These are phyloP conservation scores for Phoma sp. DNA, from an alignment of 2,329 filamentous ascomycete species.

Conservation along the genomic window DNA sequence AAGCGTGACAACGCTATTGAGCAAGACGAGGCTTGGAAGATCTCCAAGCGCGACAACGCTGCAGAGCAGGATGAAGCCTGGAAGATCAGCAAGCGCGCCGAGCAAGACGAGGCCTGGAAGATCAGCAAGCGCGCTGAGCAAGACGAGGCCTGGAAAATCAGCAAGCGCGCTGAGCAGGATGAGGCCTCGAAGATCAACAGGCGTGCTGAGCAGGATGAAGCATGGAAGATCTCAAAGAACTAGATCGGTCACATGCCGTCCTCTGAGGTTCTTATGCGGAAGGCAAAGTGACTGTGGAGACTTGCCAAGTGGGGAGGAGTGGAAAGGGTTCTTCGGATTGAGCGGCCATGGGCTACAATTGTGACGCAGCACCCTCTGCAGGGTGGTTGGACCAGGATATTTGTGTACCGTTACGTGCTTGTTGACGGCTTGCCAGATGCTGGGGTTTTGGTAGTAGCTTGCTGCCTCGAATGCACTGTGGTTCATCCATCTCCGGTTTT, in stretches of 20 bases:
- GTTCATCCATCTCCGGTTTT: background rate
- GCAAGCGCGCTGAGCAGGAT: background rate
- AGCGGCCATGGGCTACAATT: background rate
- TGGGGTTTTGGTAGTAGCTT: background rate
- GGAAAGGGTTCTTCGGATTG: background rate
- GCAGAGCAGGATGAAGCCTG: background rate
- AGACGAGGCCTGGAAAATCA: background rate
- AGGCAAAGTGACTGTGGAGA: background rate
- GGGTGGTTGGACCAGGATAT: background rate
- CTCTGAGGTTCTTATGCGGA: background rate
- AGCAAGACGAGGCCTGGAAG: background rate
- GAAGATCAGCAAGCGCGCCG: background rate
- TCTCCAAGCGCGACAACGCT: background rate
- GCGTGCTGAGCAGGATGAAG: background rate
- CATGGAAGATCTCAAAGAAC: background rate
- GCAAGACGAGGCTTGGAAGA: background rate
- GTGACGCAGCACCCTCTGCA: slow-evolving; percentile 7
- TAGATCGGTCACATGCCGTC: no score
- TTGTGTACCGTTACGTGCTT: background rate
- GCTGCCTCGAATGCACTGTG: background rate
- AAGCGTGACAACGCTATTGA: background rate
- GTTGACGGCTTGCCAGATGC: background rate
- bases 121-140: background rate
- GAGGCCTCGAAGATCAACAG: background rate
- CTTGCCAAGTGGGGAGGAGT: background rate